phyloP scores from a whole-genome alignment of 345 rosid species.

The Citrus maxima region DNA sequence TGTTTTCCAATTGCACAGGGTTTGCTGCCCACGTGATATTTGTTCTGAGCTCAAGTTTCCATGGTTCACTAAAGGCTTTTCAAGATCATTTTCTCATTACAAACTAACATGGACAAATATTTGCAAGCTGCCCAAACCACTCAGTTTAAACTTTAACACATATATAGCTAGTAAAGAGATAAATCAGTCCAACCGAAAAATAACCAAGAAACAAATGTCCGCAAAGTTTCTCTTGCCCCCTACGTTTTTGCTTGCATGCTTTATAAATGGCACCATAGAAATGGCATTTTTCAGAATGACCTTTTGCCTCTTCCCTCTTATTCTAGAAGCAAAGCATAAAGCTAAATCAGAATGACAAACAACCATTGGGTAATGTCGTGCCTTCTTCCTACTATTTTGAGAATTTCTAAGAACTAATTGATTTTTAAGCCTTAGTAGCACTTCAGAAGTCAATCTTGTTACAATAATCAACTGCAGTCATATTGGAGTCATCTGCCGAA shows the following conservation, averaged over 20 bases:
- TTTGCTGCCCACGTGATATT: not conserved
- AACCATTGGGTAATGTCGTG: not conserved
- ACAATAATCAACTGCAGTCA: not conserved
- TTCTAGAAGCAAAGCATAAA: not conserved
- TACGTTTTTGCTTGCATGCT: not conserved
- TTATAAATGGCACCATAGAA: not conserved
- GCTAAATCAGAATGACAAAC: not conserved
- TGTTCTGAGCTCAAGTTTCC: slow-evolving; percentile 3
- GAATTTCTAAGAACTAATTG: not conserved
- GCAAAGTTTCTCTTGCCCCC: not conserved
- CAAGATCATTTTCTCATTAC: not conserved
- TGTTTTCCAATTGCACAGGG: not conserved
- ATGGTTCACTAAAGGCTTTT: not conserved
- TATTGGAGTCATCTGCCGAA: not conserved
- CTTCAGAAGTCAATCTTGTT: not conserved
- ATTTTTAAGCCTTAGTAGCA: not conserved
- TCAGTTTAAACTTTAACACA: not conserved
- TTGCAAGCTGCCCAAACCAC: not conserved
- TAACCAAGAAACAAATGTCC: not conserved
- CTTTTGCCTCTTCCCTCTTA: not conserved
- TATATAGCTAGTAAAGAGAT: not conserved
- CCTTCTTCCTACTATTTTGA: not conserved
- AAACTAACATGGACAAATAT: not conserved
- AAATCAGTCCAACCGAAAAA: not conserved
- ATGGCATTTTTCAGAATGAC: not conserved